Conservation (phyloP, 2,329 filamentous ascomycete species). For the Talaromyces atroroseus region DNA sequence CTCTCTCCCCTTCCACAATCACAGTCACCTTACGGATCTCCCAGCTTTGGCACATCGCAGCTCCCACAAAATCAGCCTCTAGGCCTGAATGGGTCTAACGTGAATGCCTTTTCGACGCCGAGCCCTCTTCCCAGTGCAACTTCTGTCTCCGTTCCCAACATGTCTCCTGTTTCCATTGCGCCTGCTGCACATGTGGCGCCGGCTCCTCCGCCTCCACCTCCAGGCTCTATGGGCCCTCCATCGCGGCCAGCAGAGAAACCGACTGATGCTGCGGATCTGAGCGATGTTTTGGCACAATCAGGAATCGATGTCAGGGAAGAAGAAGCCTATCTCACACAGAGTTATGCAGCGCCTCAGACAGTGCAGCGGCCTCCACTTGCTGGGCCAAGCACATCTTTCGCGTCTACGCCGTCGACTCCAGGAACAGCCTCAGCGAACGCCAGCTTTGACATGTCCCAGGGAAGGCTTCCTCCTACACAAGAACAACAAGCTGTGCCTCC, state of each 20-base stretch:
- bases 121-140: conserved; percentile 26
- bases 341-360: conserved; percentile 34
- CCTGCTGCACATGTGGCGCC: not conserved
- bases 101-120: conserved; percentile 49
- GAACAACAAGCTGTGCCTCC: conserved; percentile 57
- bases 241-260: conserved; percentile 51
- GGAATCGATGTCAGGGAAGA: conserved; percentile 84
- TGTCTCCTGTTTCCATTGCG: conserved; percentile 52
- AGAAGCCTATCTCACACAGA: conserved; percentile 69
- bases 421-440: conserved; percentile 37
- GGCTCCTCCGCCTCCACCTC: conserved; percentile 25
- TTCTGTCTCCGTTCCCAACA: conserved; percentile 18
- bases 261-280: conserved; percentile 62
- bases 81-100: conserved; percentile 37
- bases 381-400: conserved; percentile 41
- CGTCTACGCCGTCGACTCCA: conserved; percentile 37
- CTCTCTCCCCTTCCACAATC: conserved; percentile 65
- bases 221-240: conserved; percentile 58
- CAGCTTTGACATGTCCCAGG: conserved; percentile 46
- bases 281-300: conserved; percentile 76
- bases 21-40: conserved; percentile 56
- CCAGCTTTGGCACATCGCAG: conserved; percentile 49
- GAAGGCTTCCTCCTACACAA: conserved; percentile 53
- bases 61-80: conserved; percentile 31
- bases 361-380: conserved; percentile 40